Conservation (phyloP, 352 stramenopile species). For the Phytophthora vignae region DNA sequence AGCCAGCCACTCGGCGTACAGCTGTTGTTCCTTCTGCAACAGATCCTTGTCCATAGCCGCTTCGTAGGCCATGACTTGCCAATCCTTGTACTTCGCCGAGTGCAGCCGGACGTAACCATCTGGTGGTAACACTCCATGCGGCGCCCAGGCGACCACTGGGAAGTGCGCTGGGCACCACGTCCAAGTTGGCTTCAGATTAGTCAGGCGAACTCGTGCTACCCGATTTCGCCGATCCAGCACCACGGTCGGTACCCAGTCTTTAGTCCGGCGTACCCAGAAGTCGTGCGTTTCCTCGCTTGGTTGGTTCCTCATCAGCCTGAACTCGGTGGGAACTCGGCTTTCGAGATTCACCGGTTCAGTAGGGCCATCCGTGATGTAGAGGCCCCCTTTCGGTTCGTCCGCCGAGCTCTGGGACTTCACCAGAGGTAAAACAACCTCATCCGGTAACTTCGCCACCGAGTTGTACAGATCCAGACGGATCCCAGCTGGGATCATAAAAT, state of each 20-base stretch:
- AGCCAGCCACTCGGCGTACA: background rate
- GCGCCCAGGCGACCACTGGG: constrained; percentile 13
- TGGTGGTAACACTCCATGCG: background rate
- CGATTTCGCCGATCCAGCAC: constrained; percentile 69
- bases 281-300: background rate
- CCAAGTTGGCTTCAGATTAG: constrained; percentile 75
- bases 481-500: constrained; percentile 10
- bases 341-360: background rate
- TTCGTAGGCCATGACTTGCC: background rate
- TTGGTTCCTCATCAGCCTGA: constrained; percentile 14
- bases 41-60: background rate
- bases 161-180: constrained; percentile 96
- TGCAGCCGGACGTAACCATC: background rate
- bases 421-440: constrained; percentile 1
- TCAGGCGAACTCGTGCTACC: constrained; percentile 64
- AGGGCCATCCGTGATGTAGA: background rate
- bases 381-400: background rate
- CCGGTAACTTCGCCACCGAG: background rate
- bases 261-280: background rate
- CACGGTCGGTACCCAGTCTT: constrained; percentile 35
- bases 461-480: constrained; percentile 14
- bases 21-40: background rate
- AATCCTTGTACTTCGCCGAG: background rate
- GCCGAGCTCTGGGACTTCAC: no score
- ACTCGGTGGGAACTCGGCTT: constrained; percentile 38